phyloP scores from a whole-genome alignment of 768 basidiomycete genomes.

The Termitomyces sp. region DNA sequence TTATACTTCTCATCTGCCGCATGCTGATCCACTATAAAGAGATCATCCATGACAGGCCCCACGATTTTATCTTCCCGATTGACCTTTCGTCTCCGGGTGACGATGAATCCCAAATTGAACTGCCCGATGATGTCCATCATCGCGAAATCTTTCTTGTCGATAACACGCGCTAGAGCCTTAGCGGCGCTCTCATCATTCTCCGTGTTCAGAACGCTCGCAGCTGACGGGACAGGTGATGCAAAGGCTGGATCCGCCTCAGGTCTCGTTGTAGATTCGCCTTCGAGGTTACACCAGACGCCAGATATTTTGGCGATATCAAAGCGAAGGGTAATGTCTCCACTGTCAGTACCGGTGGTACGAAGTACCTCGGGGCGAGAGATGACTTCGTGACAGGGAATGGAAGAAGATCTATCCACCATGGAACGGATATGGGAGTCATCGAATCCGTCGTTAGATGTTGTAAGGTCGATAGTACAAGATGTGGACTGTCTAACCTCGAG shows the following conservation, averaged over 20 bases:
- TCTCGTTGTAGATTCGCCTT: not conserved
- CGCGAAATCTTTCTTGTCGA: constrained; percentile 81
- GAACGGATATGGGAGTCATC: constrained; percentile 16
- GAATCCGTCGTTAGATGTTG: constrained; percentile 12
- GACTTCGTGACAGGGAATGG: constrained; percentile 10
- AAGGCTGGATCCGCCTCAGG: not conserved
- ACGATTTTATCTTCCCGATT: constrained; percentile 3
- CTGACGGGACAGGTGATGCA: constrained; percentile 18
- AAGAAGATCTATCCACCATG: constrained; percentile 12
- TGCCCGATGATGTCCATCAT: constrained; percentile 86
- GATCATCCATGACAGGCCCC: constrained; percentile 56
- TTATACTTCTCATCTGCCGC: constrained; percentile 99
- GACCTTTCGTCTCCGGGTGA: constrained; percentile 58
- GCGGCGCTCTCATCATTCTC: constrained; percentile 51
- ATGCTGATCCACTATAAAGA: constrained; percentile 97
- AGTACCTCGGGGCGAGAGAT: constrained; percentile 35
- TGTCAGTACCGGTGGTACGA: constrained; percentile 18
- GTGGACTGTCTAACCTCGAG: not conserved
- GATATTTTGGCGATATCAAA: constrained; percentile 29
- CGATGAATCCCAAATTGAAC: constrained; percentile 94
- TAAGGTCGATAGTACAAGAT: constrained; percentile 14
- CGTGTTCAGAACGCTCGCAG: constrained; percentile 34
- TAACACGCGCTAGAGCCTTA: constrained; percentile 73
- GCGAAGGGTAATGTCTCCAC: constrained; percentile 21
- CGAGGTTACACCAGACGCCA: constrained; percentile 14